phyloP scores from a whole-genome alignment of 176 grass and related monocot species.

The Ensete glaucum region DNA sequence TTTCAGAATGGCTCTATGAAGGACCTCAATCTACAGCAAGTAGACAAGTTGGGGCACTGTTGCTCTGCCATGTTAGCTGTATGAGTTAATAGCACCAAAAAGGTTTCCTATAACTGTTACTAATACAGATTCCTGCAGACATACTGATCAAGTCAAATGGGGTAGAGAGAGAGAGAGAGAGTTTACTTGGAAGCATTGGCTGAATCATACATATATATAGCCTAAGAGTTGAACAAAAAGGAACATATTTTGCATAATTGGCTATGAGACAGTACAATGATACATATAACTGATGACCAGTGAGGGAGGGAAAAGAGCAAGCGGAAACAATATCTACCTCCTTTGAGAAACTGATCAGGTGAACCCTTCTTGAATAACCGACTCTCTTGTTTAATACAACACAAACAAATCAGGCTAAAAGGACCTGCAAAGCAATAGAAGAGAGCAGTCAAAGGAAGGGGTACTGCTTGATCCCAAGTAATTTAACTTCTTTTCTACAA shows the following conservation, averaged over 20 bases:
- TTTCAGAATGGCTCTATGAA: too few relatives aligned
- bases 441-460: not conserved
- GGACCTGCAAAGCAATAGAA: not conserved
- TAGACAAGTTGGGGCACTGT: too few relatives aligned
- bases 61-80: too few relatives aligned
- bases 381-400: not conserved
- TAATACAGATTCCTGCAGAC: too few relatives aligned
- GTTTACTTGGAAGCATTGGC: not conserved
- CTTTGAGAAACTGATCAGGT: not conserved
- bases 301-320: not conserved
- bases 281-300: not conserved
- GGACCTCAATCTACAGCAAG: too few relatives aligned
- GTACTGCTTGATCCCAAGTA: not conserved
- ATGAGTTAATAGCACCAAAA: too few relatives aligned
- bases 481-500: not conserved
- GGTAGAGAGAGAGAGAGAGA: too few relatives aligned
- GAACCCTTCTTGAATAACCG: not conserved
- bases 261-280: not conserved
- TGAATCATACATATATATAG: not conserved
- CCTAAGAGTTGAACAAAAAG: not conserved
- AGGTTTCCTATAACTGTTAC: too few relatives aligned
- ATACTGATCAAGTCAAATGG: too few relatives aligned
- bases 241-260: slow-evolving; percentile 2
- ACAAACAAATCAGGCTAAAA: not conserved
- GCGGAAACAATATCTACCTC: slow-evolving; percentile 1